Evolutionary conservation across 768 basidiomycete genomes (phyloP).

Genomic region (Cystobasidium onofrii): DNA sequence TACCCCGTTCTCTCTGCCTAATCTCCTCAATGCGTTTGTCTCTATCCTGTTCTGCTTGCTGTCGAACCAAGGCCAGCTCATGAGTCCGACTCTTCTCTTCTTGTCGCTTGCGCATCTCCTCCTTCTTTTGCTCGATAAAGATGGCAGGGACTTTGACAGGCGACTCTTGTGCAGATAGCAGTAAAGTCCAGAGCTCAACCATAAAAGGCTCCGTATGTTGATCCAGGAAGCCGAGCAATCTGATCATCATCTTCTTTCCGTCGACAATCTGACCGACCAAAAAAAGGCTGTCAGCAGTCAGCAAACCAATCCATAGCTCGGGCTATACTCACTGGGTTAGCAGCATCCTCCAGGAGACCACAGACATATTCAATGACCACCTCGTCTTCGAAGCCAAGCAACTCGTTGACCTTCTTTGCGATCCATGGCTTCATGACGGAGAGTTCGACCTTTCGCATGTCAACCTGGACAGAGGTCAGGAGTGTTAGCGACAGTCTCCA

Average conservation of each 20-base stretch:
- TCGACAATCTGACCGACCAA: conserved; percentile 82
- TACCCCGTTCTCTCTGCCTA: conserved; percentile 40
- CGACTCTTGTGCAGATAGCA: conserved; percentile 86
- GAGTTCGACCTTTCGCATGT: conserved; percentile 64
- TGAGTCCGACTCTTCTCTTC: conserved; percentile 53
- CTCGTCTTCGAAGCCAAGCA: conserved; percentile 92
- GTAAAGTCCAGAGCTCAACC: conserved; percentile 74
- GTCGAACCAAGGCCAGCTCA: conserved; percentile 45
- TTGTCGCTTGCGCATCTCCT: conserved; percentile 62
- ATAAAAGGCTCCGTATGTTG: conserved; percentile 79
- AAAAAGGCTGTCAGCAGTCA: neutral
- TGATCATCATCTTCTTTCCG: conserved; percentile 91
- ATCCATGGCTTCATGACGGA: conserved; percentile 91
- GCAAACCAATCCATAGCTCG: neutral
- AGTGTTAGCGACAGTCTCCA: too few species aligned
- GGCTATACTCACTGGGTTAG: conserved; percentile 59
- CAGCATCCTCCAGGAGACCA: conserved; percentile 79
- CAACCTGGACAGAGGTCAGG: conserved; percentile 33
- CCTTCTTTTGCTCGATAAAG: conserved; percentile 85
- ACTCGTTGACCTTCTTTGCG: conserved; percentile 78
- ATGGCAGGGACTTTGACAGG: conserved; percentile 80
- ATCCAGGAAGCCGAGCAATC: conserved; percentile 83
- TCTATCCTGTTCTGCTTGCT: conserved; percentile 52
- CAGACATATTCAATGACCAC: conserved; percentile 93
- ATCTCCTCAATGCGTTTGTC: conserved; percentile 57